Evolutionary conservation across 345 rosid genomes (phyloP).

Genomic region (Populus ilicifolia): DNA sequence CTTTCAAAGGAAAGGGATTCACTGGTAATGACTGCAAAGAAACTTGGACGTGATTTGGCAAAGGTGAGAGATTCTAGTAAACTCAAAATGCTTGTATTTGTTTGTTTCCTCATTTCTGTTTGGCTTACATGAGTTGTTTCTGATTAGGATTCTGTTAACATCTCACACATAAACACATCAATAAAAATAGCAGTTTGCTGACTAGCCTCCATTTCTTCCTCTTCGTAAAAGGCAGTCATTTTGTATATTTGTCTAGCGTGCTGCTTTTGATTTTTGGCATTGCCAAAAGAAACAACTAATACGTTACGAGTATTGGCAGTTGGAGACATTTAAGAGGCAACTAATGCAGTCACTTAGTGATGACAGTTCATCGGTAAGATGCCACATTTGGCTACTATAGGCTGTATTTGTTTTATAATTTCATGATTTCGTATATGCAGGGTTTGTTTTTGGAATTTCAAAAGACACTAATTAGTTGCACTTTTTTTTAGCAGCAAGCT

Average conservation of each 20-base stretch:
- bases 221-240: neutral
- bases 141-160: neutral
- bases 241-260: neutral
- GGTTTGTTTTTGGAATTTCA: neutral
- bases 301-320: slow-evolving; percentile 31
- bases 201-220: neutral
- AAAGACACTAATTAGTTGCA: neutral
- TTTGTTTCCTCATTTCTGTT: neutral
- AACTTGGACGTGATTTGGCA: slow-evolving; percentile 74
- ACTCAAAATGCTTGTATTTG: neutral
- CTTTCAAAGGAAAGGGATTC: slow-evolving; percentile 76
- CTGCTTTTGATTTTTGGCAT: neutral
- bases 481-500: slow-evolving; percentile 34
- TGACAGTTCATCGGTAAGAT: slow-evolving; percentile 66
- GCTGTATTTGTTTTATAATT: neutral
- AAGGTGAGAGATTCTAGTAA: slow-evolving; percentile 44
- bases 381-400: neutral
- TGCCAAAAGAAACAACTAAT: neutral
- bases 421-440: neutral
- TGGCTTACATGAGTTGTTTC: neutral
- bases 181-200: neutral
- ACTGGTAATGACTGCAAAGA: slow-evolving; percentile 62
- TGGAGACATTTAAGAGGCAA: slow-evolving; percentile 89
- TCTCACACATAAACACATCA: neutral
- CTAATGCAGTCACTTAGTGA: slow-evolving; percentile 84